Conservation (phyloP, 2,329 filamentous ascomycete species). For the Tolypocladium pustulatum region DNA sequence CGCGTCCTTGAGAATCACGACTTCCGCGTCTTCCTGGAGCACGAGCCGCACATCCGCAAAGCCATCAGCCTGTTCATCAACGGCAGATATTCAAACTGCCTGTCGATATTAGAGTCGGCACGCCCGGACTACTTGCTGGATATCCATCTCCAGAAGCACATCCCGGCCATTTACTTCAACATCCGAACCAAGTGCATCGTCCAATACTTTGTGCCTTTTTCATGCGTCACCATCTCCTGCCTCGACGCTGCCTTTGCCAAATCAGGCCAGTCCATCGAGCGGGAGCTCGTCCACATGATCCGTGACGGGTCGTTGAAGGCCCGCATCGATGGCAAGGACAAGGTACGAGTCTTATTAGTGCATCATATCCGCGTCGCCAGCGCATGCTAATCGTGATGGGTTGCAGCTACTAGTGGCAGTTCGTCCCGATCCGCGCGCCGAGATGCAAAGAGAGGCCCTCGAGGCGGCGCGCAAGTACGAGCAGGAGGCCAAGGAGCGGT, state of each 20-base stretch:
- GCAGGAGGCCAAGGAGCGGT: constrained; percentile 61
- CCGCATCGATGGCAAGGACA: constrained; percentile 74
- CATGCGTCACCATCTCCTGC: constrained; percentile 68
- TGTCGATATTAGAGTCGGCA: constrained; percentile 73
- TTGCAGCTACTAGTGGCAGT: constrained; percentile 61
- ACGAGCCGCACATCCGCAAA: constrained; percentile 88
- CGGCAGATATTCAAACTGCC: constrained; percentile 77
- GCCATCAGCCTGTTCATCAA: constrained; percentile 84
- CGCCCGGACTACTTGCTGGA: constrained; percentile 84
- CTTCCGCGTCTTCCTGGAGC: constrained; percentile 82
- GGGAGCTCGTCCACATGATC: constrained; percentile 74
- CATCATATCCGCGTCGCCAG: not conserved
- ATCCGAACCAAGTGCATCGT: constrained; percentile 89
- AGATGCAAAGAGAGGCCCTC: constrained; percentile 62
- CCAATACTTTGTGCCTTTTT: constrained; percentile 87
- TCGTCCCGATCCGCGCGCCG: constrained; percentile 52
- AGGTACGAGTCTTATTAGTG: constrained; percentile 28
- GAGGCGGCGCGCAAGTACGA: constrained; percentile 62
- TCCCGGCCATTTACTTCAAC: constrained; percentile 56
- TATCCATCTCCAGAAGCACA: constrained; percentile 68
- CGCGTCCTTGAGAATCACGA: constrained; percentile 67
- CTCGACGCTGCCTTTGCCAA: constrained; percentile 68
- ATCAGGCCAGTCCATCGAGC: constrained; percentile 51
- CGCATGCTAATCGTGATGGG: not conserved
- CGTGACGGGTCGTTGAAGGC: constrained; percentile 60